Evolutionary conservation across 257 asterid genomes (phyloP).

Genomic region (Cruciata laevipes): DNA sequence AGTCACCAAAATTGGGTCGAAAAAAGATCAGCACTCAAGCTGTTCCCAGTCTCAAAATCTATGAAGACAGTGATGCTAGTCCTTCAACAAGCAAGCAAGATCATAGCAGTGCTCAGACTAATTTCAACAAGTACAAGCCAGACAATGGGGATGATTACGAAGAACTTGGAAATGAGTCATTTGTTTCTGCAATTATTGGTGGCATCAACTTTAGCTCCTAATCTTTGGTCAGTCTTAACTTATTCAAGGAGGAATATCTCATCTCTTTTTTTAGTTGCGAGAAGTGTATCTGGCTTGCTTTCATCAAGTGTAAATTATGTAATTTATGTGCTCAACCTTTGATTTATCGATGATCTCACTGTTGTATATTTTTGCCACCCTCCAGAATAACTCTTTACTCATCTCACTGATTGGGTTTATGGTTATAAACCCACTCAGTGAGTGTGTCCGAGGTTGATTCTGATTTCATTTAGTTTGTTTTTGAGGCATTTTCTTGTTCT

Average conservation of each 20-base stretch:
- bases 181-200: conserved; percentile 27
- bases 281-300: conserved; percentile 26
- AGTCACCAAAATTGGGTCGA: conserved; percentile 72
- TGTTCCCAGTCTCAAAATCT: conserved; percentile 33
- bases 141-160: conserved; percentile 25
- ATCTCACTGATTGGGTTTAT: neutral
- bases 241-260: conserved; percentile 22
- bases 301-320: conserved; percentile 45
- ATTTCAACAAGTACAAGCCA: conserved; percentile 22
- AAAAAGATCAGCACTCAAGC: conserved; percentile 46
- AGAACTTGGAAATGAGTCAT: conserved; percentile 25
- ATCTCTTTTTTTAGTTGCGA: conserved; percentile 21
- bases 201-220: conserved; percentile 32
- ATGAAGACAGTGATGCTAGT: conserved; percentile 23
- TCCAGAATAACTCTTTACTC: conserved; percentile 13
- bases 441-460: conserved; percentile 1
- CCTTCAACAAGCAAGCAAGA: conserved; percentile 29
- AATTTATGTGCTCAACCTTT: conserved; percentile 27
- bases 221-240: conserved; percentile 32
- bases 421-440: conserved; percentile 1
- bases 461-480: neutral
- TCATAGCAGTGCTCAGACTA: conserved; percentile 18
- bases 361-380: conserved; percentile 16
- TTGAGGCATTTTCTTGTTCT: neutral
- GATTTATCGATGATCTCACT: conserved; percentile 16